Base-by-base conservation (phyloP, 495 filamentous ascomycete species). In the Aspergillus baeticus region DNA sequence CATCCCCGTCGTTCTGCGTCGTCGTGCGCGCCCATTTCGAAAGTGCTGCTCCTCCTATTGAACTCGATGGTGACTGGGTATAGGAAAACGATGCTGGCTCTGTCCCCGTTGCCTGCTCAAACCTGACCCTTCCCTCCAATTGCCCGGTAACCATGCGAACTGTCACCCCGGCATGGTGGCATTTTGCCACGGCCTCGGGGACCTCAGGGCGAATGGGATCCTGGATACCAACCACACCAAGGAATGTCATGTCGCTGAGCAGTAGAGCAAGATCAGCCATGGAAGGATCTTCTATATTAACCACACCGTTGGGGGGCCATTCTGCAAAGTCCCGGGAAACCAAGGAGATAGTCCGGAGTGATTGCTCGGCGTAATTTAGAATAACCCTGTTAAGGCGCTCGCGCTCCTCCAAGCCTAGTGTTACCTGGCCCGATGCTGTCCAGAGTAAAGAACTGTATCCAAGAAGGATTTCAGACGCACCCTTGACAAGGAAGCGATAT, bases 61-160 rank as follows among this genome's bases (percentile, higher is more conserved):
- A n/a, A n/a, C n/a, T n/a, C n/a, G n/a, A n/a, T n/a, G n/a, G n/a
- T n/a, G n/a, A n/a, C n/a, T n/a, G n/a, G n/a, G n/a, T n/a, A n/a
- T n/a, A n/a, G n/a, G n/a, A n/a, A n/a, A n/a, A n/a, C n/a, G n/a
- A n/a, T n/a, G n/a, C n/a, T n/a, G n/a, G n/a, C n/a, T n/a, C n/a
- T n/a, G n/a, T n/a, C n/a, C n/a, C 57, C 6, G 65, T 66, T 39
- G 82, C 89, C n/a, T 91, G 81, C n/a, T 90, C 82, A 64, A 95
- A 92, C 2, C 76, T 74, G n/a, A 95, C 75, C 0, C 70, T 67
- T 11, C 87, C 83, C 51, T 85, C 83, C 36, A 91, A 66, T 2
- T 67, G 57, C 2, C 91, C 75, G 7, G 91, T 96, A 44, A 96
- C 91, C 91, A 96, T 96, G 60, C 91, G 88, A 46, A 94, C 88